Conservation (phyloP, 192 early-diverging fungal species). For the Mortierella alpina region DNA sequence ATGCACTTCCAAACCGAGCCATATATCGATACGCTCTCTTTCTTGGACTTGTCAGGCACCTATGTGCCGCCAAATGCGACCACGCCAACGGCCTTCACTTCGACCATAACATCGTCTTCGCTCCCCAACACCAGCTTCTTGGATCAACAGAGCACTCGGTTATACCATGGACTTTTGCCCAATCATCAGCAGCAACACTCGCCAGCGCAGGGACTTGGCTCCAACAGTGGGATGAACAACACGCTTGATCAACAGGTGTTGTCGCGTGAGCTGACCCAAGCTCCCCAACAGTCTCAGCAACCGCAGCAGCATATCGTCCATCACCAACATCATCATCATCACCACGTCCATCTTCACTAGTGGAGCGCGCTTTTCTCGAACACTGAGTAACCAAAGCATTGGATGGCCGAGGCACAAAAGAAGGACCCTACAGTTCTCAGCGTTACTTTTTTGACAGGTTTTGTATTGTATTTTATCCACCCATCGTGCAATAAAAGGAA, state of each 20-base stretch:
- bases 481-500: too few species aligned
- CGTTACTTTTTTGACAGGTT: too few species aligned
- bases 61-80: conserved; percentile 5
- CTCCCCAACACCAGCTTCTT: conserved; percentile 30
- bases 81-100: neutral
- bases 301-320: conserved; percentile 27
- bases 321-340: conserved; percentile 25
- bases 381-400: neutral
- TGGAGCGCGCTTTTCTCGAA: too few species aligned
- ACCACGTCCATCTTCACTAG: conserved; percentile 33
- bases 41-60: conserved; percentile 23
- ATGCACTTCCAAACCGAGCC: conserved; percentile 24
- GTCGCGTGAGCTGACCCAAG: neutral
- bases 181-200: conserved; percentile 12
- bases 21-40: conserved; percentile 28
- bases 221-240: neutral
- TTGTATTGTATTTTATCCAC: too few species aligned
- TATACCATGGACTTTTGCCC: conserved; percentile 12
- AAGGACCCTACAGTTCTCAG: too few species aligned
- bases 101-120: conserved; percentile 16
- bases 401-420: too few species aligned
- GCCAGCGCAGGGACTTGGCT: too few species aligned
- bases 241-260: neutral
- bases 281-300: conserved; percentile 12
- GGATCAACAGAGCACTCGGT: conserved; percentile 15